phyloP scores from a whole-genome alignment of 208 protist genomes.

The Trypanosoma theileri region DNA sequence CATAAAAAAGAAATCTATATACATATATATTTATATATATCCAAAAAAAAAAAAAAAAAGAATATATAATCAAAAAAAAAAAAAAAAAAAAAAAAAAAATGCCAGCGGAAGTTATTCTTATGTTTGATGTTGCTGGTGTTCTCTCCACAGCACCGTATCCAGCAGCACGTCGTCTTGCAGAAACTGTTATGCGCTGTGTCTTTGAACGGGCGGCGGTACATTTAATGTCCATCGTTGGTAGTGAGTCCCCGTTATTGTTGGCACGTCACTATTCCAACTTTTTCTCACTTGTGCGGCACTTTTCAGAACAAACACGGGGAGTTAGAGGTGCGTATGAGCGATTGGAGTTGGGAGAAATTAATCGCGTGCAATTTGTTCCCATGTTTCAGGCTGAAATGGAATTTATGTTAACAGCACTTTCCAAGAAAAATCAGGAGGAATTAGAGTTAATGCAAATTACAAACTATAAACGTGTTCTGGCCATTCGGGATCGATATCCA shows the following conservation, averaged over 20 bases:
- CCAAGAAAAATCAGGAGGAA: conserved; percentile 63
- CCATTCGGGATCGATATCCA: conserved; percentile 58
- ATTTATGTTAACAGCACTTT: conserved; percentile 60
- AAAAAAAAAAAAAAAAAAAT: conserved; percentile 29
- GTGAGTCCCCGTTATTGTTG: conserved; percentile 45
- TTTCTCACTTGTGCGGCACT: conserved; percentile 62
- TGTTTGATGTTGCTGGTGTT: conserved; percentile 75
- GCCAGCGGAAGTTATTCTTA: conserved; percentile 73
- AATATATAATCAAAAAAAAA: not conserved
- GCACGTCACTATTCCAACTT: conserved; percentile 73
- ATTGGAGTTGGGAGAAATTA: conserved; percentile 75
- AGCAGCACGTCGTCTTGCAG: conserved; percentile 58
- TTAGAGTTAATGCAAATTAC: conserved; percentile 54
- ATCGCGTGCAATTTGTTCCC: conserved; percentile 62
- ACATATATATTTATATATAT: not conserved
- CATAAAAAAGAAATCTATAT: not conserved
- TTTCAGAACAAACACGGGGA: conserved; percentile 60
- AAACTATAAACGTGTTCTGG: conserved; percentile 49
- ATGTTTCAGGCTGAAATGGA: conserved; percentile 55
- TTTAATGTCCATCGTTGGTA: conserved; percentile 39
- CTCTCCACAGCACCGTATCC: conserved; percentile 68
- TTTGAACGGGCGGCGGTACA: conserved; percentile 64
- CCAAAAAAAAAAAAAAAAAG: not conserved
- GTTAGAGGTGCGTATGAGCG: conserved; percentile 52
- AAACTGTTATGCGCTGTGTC: conserved; percentile 72